Conservation (phyloP, 2,329 filamentous ascomycete genomes). For the Sporothrix schenckii region DNA sequence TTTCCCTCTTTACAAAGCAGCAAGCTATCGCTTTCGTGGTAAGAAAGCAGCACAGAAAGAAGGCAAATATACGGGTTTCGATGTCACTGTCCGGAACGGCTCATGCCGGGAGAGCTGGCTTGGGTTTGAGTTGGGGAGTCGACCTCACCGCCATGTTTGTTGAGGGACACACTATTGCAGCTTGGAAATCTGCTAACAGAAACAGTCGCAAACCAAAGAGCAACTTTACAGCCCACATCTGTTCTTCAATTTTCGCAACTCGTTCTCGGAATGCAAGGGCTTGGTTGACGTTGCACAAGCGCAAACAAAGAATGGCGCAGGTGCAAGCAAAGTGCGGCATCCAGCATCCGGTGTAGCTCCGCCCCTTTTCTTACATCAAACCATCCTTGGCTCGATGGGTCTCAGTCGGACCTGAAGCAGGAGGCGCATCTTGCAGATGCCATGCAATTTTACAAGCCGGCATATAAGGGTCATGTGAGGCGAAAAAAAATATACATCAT, state of each 20-base stretch:
- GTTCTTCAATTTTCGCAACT: neutral
- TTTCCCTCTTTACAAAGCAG: neutral
- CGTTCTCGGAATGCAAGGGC: neutral
- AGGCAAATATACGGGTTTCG: neutral
- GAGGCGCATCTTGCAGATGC: conserved; percentile 18
- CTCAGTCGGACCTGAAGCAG: neutral
- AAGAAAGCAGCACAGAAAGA: neutral
- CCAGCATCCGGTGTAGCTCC: conserved; percentile 1
- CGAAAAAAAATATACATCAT: conserved; percentile 18
- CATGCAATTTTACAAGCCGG: conserved; percentile 28
- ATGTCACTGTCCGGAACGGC: neutral
- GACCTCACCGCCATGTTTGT: neutral
- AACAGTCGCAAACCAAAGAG: neutral
- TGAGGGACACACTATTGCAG: neutral
- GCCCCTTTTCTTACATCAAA: neutral
- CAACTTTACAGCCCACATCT: neutral
- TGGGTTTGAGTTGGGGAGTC: no score
- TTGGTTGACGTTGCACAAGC: conserved; percentile 4
- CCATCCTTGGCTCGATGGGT: neutral
- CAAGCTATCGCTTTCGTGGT: neutral
- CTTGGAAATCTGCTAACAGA: neutral
- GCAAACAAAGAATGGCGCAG: neutral
- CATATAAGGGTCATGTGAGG: conserved; percentile 31
- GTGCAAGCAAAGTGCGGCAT: neutral
- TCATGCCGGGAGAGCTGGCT: neutral